Percentiles rank a stretch among this genome's conserved stretches.
Conservation (phyloP, 176 grass and related monocot genomes). For the Neostapfia colusana region DNA sequence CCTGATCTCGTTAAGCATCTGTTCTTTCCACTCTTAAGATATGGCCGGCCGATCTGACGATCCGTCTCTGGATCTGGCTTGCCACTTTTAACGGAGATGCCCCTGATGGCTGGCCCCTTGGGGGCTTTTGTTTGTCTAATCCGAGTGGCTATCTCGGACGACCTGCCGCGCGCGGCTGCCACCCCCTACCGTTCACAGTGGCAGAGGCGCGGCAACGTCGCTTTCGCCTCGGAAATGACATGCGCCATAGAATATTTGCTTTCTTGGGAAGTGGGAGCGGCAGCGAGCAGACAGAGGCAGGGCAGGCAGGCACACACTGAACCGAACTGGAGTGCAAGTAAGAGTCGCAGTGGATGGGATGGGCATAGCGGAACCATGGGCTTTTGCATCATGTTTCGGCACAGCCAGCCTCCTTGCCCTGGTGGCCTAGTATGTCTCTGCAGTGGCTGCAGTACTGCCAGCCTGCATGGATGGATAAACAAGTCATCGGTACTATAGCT, state of each 20-base stretch:
- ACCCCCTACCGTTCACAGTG: not conserved
- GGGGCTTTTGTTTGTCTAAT: conserved; percentile 45
- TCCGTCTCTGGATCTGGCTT: conserved; percentile 41
- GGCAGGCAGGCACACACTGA: conserved; percentile 1
- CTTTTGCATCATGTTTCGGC: conserved; percentile 13
- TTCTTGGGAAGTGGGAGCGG: conserved; percentile 56
- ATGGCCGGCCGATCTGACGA: conserved; percentile 40
- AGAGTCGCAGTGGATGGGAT: conserved; percentile 10
- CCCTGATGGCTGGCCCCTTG: no score
- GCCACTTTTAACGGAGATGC: conserved; percentile 36
- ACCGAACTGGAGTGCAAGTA: conserved; percentile 37
- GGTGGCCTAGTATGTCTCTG: not conserved
- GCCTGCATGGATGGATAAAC: conserved; percentile 37
- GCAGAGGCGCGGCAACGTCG: conserved; percentile 56
- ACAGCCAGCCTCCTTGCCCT: not conserved
- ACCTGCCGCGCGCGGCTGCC: no score
- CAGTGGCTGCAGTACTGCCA: not conserved
- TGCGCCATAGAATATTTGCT: conserved; percentile 59
- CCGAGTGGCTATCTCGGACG: conserved; percentile 26
- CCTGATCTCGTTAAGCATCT: conserved; percentile 25
- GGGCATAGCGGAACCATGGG: not conserved
- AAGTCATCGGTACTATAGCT: conserved; percentile 29
- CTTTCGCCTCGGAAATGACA: conserved; percentile 88
- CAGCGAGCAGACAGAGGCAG: not conserved
- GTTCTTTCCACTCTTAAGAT: conserved; percentile 45